Evolutionary conservation across 2,329 filamentous ascomycete species (phyloP).

Genomic region (Elsinoe fawcettii): DNA sequence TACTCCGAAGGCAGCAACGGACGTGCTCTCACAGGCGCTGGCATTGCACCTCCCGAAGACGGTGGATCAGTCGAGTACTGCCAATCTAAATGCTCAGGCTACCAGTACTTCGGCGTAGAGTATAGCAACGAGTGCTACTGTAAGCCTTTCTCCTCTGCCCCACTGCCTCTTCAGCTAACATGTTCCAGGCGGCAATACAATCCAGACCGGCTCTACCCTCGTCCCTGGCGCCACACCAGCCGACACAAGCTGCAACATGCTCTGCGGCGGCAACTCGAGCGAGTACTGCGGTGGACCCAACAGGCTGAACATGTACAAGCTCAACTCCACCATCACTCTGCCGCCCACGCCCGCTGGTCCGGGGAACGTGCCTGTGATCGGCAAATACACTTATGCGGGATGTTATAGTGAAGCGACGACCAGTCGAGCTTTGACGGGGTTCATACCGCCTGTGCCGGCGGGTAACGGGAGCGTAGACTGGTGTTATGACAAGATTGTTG

Average conservation of each 20-base stretch:
- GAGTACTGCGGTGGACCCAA: constrained; percentile 28
- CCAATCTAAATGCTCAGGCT: constrained; percentile 25
- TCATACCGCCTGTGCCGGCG: constrained; percentile 17
- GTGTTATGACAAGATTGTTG: neutral
- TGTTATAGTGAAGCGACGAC: constrained; percentile 27
- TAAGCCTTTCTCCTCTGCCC: neutral
- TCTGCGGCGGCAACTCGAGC: constrained; percentile 27
- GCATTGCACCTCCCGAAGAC: constrained; percentile 19
- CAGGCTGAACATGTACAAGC: constrained; percentile 26
- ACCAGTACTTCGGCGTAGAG: constrained; percentile 33
- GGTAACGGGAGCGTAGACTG: neutral
- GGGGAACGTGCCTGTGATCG: neutral
- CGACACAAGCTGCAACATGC: constrained; percentile 23
- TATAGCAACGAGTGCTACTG: constrained; percentile 31
- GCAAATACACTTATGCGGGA: constrained; percentile 17
- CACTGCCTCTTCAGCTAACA: neutral
- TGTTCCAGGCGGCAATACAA: constrained; percentile 4
- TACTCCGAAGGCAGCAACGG: constrained; percentile 28
- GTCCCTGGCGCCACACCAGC: neutral
- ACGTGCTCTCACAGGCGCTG: constrained; percentile 23
- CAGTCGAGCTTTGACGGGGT: constrained; percentile 25
- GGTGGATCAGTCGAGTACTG: constrained; percentile 32
- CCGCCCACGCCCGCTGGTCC: constrained; percentile 6
- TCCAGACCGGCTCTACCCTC: constrained; percentile 1
- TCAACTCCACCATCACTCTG: constrained; percentile 14